Evolutionary conservation across 805 yeast species (phyloP), one percentile per base, ranked within the genome.

Genomic region (Kluyveromyces nonfermentans): DNA sequence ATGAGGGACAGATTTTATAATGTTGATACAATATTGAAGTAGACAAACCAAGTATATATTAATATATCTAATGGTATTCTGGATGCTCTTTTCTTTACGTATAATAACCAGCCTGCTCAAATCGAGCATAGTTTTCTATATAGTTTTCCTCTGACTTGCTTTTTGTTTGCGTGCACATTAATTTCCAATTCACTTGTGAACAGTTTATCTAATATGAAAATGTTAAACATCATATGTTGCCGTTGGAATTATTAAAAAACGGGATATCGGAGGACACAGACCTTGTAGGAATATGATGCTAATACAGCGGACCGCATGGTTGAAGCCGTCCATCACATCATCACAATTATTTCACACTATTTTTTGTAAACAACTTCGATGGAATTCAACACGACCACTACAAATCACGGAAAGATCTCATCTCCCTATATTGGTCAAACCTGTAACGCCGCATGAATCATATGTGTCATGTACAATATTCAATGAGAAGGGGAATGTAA

Each of bases 381-480:
- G 41, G 41, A 38, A 38, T 18, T 38, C 41, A 16, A 38, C 34
- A 10, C 25, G 18, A 15, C 41, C 31, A n/a, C 10, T 38, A 14
- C 18, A 38, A 28, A 41, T 33, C 15, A 15, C 33, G 18, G 17
- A 18, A 18, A 19, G 17, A 9, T 10, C 37, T 9, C 37, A 48
- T 8, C 48, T 51, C 40, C 34, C 56, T 34, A 41, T 59, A 10
- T 51, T 60, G 9, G 40, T 63, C 36, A 60, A 67, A 46, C 70
- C 72, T 3, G 64, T 63, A 2, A 63, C 66, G 6, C 70, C 71
- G 1, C 65, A 61, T 41, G 72, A 75, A 73, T 57, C 72, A 59
- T 59, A 76, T 75, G 65, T 70, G 72, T 48, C 77, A 65, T 89
- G 97, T 51, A 90, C 97, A 1, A 78, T 85, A 0, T 80, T 93